Evolutionary conservation across 1,284 basidiomycete genomes (phyloP).

Genomic region (Coriolopsis trogii): DNA sequence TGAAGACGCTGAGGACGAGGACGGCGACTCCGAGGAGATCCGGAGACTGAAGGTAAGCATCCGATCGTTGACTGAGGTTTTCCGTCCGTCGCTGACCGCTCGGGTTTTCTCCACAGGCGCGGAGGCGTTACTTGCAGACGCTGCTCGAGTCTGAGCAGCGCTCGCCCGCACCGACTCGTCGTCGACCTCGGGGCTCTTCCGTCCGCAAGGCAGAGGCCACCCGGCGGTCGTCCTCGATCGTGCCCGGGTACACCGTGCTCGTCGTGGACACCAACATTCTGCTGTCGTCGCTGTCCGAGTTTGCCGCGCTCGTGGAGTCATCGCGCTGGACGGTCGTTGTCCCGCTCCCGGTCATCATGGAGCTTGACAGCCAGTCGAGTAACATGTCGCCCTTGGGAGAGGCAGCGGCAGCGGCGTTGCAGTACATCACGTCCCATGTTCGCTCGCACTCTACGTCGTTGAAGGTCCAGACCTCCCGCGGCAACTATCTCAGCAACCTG

Average conservation of each 20-base stretch:
- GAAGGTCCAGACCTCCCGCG: slow-evolving; percentile 94
- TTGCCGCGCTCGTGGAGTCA: slow-evolving; percentile 80
- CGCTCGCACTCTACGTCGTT: slow-evolving; percentile 76
- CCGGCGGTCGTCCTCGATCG: slow-evolving; percentile 54
- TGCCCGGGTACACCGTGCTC: slow-evolving; percentile 88
- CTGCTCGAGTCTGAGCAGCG: slow-evolving; percentile 53
- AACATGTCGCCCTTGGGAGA: slow-evolving; percentile 71
- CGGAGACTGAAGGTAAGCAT: slow-evolving; percentile 75
- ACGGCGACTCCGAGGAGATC: slow-evolving; percentile 73
- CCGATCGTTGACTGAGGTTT: neutral
- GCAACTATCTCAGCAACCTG: slow-evolving; percentile 90
- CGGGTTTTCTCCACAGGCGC: slow-evolving; percentile 47
- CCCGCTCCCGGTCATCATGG: slow-evolving; percentile 94
- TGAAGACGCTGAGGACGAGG: slow-evolving; percentile 64
- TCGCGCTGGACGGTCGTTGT: slow-evolving; percentile 87
- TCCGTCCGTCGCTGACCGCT: slow-evolving; percentile 6
- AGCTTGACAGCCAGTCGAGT: slow-evolving; percentile 86
- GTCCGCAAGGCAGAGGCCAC: slow-evolving; percentile 34
- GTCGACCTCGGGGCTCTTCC: slow-evolving; percentile 37
- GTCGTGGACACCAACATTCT: slow-evolving; percentile 96
- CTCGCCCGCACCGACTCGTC: slow-evolving; percentile 35
- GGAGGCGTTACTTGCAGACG: slow-evolving; percentile 64
- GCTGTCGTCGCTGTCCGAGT: slow-evolving; percentile 74
- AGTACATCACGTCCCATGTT: slow-evolving; percentile 78
- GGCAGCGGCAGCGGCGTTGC: slow-evolving; percentile 71